Base-by-base conservation (phyloP, 345 rosid genomes). In the Nasturtium officinale region DNA sequence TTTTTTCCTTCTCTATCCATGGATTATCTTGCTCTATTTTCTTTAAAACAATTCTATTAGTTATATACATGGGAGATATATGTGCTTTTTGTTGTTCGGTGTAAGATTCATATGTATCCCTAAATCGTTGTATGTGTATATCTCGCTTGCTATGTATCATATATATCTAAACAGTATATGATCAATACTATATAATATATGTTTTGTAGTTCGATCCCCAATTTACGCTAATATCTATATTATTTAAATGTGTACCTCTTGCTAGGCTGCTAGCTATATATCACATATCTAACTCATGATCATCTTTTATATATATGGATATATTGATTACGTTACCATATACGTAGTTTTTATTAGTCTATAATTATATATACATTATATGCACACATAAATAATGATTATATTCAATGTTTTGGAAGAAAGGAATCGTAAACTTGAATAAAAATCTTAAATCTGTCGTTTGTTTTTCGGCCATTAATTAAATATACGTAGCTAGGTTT, bases 171-270 rank as follows among this genome's bases (percentile, higher is more conserved):
- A 12, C n/a, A 7, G 0, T 7, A 17, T 23, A n/a, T 35, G 40
- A 45, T 50, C 25, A 4, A 21, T 50, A 20, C 16, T 28, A 2
- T 62, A 45, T 62, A 43, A 5, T 42, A 61, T 61, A 16, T n/a
- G 15, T 28, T 28, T 26, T 45, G 38, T 26, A 32, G n/a, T 17
- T 43, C 11, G 53, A 60, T 60, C 65, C 65, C 38, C 25, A 38
- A 40, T 60, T 60, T 48, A 60, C 65, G 65, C 48, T 60, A 38
- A 13, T 21, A 7, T 38, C 48, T 38, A 38, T 37, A 37, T 58
- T 58, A 6, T 58, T 40, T 37, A 37, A n/a, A 17, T 32, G 2
- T 18, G 2, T 12, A 16, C 17, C 47, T 47, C 51, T 67, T 9
- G 8, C 25, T 57, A 69, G 32, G n/a, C n/a, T n/a, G n/a, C n/a